Evolutionary conservation across 1,284 basidiomycete species (phyloP), one percentile per base, ranked within the genome.

Genomic region (Malassezia psittaci): DNA sequence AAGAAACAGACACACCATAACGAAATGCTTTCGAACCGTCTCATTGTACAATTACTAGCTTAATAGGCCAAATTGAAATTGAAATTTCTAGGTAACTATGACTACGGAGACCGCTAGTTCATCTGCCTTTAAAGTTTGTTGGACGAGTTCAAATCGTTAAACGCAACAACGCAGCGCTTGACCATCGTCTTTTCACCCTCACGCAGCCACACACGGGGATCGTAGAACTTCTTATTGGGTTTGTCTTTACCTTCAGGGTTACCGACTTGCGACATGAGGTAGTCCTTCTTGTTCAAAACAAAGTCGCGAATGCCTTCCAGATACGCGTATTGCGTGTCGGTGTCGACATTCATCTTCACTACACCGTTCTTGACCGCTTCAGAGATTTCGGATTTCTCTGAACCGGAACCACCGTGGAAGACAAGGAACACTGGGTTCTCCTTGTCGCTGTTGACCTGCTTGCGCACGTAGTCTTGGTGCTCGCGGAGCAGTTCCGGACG

Each of bases 401-500:
- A 96, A 57, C 94, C 94, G 54, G 93, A 96, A 67, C 94, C 94
- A 78, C 94, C 94, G 81, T 99, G 94, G 90, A 98, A 99, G 78
- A 98, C 94, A 61, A 98, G 87, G 84, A 86, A 96, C 79, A 69
- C 91, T 67, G 83, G 79, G 67, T 80, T 77, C 67, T 81, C 62
- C 65, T 72, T 68, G 66, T 69, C 79, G 44, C 80, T 80, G 61
- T 83, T 82, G 68, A 88, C 76, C 81, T 94, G 83, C 75, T 82
- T 70, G 68, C 81, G 81, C 47, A 87, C 83, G 78, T 83, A 84
- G 46, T 78, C 77, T 79, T 99, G 94, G 81, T 99, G 94, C 80
- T 89, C 89, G 52, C 82, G 81, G 67, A 99, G 83, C 60, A 98
- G 82, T 71, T 89, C 89, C 43, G 94, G 94, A 68, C 86, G 85